Evolutionary conservation across 805 yeast species (phyloP).

Genomic region (Saturnispora besseyi): DNA sequence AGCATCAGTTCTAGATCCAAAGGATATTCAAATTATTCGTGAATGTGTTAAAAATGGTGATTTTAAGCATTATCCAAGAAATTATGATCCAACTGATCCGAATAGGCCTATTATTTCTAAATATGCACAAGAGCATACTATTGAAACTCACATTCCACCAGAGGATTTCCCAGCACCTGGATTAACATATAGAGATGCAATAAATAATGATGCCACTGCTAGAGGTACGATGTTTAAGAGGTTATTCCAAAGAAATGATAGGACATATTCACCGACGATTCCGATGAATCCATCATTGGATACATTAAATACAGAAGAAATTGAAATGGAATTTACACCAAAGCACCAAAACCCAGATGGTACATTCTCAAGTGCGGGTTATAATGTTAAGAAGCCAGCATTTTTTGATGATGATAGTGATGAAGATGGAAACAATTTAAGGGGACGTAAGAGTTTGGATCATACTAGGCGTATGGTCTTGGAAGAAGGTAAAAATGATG

Average conservation of each 20-base stretch:
- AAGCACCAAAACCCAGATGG: constrained; percentile 17
- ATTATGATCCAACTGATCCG: constrained; percentile 79
- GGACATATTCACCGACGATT: constrained; percentile 23
- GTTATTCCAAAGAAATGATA: constrained; percentile 24
- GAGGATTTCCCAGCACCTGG: constrained; percentile 12
- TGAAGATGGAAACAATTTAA: not conserved
- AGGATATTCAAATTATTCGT: constrained; percentile 63
- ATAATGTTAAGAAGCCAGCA: constrained; percentile 20
- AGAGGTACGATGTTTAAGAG: constrained; percentile 34
- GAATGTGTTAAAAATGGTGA: constrained; percentile 64
- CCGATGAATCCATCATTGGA: constrained; percentile 28
- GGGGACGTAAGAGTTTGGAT: constrained; percentile 18
- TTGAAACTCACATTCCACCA: constrained; percentile 20
- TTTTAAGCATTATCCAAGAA: constrained; percentile 53
- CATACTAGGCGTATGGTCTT: constrained; percentile 17
- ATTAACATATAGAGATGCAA: constrained; percentile 26
- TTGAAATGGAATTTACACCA: constrained; percentile 35
- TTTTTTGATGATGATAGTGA: constrained; percentile 9
- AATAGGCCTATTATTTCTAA: constrained; percentile 45
- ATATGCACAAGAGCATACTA: constrained; percentile 29
- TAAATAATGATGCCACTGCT: constrained; percentile 27
- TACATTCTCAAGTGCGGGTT: constrained; percentile 28
- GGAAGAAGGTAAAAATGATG: constrained; percentile 11
- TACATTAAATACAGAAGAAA: constrained; percentile 40
- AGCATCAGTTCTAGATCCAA: constrained; percentile 46